Base-by-base conservation (phyloP, 2,329 filamentous ascomycete species). In the Aspergillus persii region DNA sequence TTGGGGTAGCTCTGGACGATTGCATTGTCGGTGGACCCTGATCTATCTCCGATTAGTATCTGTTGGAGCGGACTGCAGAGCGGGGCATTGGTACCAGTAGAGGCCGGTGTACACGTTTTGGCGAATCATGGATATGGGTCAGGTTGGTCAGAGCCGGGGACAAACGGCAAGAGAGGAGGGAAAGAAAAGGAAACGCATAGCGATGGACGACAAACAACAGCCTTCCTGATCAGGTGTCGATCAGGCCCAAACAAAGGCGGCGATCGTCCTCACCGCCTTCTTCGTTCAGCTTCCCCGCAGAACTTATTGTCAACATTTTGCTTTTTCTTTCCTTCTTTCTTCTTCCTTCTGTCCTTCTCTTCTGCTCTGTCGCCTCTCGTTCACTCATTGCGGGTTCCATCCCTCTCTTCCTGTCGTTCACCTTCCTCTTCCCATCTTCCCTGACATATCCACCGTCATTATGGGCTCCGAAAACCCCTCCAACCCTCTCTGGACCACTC, bases 401-500 rank as follows among this genome's bases (percentile, higher is more conserved):
- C 36, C 12, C n/a, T 46, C 55, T 58, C 55, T 57, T 56, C 56
- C n/a, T 50, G 44, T 26, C 27, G 47, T 55, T 12, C 26, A 1
- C 8, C 9, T 52, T 50, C 39, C 31, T 12, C 11, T 44, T 26
- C 47, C 12, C 4, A 31, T 41, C 15, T 41, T 23, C 50, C 23
- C 9, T 11, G 46, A 26, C 29, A 41, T 18, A 12, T n/a, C 12
- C 36, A 41, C 31, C 51, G 26, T 29, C 47, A 65, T 26, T 48
- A 75, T 75, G 73, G 66, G 67, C 39, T 73, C 71, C 29, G 66
- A 74, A 59, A 52, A 61, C 31, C 62, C 66, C 48, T 60, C 63
- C 52, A 63, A 67, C 18, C 52, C 69, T 26, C 64, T 66, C 51
- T 77, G 74, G 74, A 71, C 71, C 30, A 69, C 72, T 5, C 69